Evolutionary conservation across 495 filamentous ascomycete species (phyloP).

Genomic region (Neurospora sp.): DNA sequence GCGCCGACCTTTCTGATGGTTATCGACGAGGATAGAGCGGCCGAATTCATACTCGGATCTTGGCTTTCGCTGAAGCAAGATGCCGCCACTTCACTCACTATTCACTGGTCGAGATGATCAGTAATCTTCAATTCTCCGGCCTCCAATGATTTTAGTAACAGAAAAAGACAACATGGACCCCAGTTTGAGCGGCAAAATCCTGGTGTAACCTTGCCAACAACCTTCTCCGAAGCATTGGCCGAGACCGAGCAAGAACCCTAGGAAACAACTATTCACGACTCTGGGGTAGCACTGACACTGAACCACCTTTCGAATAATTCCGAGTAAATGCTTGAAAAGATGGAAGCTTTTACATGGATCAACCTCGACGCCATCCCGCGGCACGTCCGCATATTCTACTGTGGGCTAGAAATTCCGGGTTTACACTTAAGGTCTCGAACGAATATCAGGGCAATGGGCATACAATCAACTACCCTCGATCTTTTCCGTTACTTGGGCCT

Average conservation of each 20-base stretch:
- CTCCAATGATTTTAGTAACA: background rate
- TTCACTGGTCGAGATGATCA: background rate
- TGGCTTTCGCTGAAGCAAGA: background rate
- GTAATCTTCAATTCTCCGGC: background rate
- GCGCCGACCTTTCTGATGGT: background rate
- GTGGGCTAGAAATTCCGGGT: background rate
- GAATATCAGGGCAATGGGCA: background rate
- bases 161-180: background rate
- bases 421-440: too few relatives aligned
- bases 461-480: too few relatives aligned
- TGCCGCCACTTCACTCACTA: background rate
- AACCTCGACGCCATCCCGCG: background rate
- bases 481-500: too few relatives aligned
- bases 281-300: background rate
- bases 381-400: background rate
- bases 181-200: background rate
- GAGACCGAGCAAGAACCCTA: background rate
- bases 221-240: background rate
- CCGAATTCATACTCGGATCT: background rate
- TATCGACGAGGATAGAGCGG: background rate
- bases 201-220: background rate
- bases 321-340: background rate
- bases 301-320: background rate
- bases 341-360: background rate
- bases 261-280: background rate